phyloP scores from a whole-genome alignment of 1,284 basidiomycete species.

The Marasmius oreades region DNA sequence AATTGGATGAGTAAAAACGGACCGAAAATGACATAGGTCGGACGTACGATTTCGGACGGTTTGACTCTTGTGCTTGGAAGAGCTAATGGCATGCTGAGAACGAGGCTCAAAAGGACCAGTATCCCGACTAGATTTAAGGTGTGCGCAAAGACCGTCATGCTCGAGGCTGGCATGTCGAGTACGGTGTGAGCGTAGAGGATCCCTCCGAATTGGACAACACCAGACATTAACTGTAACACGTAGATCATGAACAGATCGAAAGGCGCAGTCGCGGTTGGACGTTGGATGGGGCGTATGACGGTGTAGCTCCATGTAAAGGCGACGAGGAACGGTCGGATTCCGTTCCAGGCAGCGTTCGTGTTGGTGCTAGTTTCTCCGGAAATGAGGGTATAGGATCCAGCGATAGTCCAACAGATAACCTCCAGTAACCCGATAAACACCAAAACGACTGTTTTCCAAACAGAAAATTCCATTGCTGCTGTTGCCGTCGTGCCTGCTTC shows the following conservation, averaged over 20 bases:
- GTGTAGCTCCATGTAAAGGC: constrained; percentile 58
- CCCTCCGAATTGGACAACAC: constrained; percentile 44
- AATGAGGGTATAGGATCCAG: constrained; percentile 41
- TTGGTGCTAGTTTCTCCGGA: constrained; percentile 23
- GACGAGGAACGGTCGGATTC: constrained; percentile 35
- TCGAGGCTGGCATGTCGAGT: constrained; percentile 34
- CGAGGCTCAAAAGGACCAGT: constrained; percentile 36
- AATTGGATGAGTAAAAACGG: neutral
- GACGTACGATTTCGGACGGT: constrained; percentile 49
- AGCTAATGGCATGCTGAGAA: constrained; percentile 55
- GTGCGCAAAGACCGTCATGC: constrained; percentile 23
- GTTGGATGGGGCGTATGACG: constrained; percentile 28
- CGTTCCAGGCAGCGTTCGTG: constrained; percentile 20
- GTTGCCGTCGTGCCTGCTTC: no score
- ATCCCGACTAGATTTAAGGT: constrained; percentile 41
- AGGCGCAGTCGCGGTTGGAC: constrained; percentile 43
- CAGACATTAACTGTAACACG: constrained; percentile 37
- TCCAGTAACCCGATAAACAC: constrained; percentile 46
- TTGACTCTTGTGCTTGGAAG: constrained; percentile 48
- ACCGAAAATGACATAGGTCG: no score
- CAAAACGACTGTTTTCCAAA: constrained; percentile 57
- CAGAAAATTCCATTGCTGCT: no score
- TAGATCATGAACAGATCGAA: constrained; percentile 53
- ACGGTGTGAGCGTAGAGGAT: constrained; percentile 43
- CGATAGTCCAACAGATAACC: constrained; percentile 46